Base-by-base conservation (phyloP, 805 yeast genomes). In the Suhomyces kilbournensis region DNA sequence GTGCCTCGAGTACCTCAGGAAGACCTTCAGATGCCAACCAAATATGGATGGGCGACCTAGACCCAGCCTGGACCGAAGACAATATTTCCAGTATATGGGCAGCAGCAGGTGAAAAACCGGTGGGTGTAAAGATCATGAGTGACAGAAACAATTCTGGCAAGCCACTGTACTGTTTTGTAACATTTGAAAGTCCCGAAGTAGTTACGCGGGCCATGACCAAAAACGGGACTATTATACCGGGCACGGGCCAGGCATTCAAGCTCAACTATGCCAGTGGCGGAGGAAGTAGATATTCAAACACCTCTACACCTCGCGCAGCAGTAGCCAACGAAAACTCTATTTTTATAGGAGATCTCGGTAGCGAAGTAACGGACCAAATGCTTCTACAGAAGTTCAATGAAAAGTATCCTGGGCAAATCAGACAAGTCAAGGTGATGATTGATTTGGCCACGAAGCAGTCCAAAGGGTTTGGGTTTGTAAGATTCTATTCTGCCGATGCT, bases 41-140 rank as follows among this genome's bases (percentile, higher is more conserved):
- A 57, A 63, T 88, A 47, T 88, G 92, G 87, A 92, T 91, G 96
- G 97, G 97, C 20, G 97, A 90, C 61, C 71, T 91, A 44, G 97
- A 90, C 59, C 88, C 88, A 8, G 75, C 80, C 65, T 88, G 96
- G 91, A 89, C 87, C 54, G 97, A 91, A 64, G 66, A 72, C 39
- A 72, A 80, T 10, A 79, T 92, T 49, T 76, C 76, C 47, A 80
- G 81, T 53, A 79, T 91, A 45, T 91, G 97, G 97, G 66, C 77
- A 3, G 61, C 77, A 22, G 69, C 85, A 10, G 90, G 94, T n/a
- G 89, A 86, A 56, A 74, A 75, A 73, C 69, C 85, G 62, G 50
- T 69, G 59, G 53, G 69, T 15, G 83, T 90, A 48, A 90, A 87
- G 66, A 70, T 91, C 60, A 88, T 90, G 60, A 81, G 83, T 60